Evolutionary conservation across 352 stramenopile species (phyloP), one percentile per base, ranked within the genome.

Genomic region (Aphanomyces astaci): DNA sequence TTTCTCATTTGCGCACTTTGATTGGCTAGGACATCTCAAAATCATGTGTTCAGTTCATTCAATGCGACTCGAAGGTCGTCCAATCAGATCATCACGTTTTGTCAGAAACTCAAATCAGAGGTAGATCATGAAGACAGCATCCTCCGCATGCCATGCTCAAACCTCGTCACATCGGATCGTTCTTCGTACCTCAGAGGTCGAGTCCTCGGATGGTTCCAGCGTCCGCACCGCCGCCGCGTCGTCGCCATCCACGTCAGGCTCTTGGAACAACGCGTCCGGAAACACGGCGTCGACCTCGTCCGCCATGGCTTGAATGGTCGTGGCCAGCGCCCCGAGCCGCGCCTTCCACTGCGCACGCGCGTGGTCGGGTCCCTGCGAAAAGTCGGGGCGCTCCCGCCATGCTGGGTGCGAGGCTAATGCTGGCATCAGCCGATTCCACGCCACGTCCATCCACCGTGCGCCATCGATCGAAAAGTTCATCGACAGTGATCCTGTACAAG

Each of bases 391-490:
- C 31, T 17, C 54, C 7, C 54, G 54, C 25, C 30, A 63, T 15
- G 25, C 4, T 4, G 54, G 54, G n/a, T 63, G 31, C 24, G 31
- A 19, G 19, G 30, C 30, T 5, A 63, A 19, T 10, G n/a, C 19
- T n/a, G 54, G 54, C 7, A 49, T 33, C 17, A 63, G 27, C 11
- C 54, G 54, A 25, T 63, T 63, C 54, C 54, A 63, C 17, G 49
- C 9, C 2, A 63, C 24, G 31, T 63, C 54, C 15, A 63, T 33
- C 54, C 54, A 63, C 19, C 54, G 54, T 9, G 25, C 28, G 28
- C 54, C 54, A 19, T 63, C 54, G 36, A 63, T 63, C 3, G 54
- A 63, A 49, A 63, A 63, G 54, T 63, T 63, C 54, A 63, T 63
- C 54, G 54, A 63, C 19, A 63, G 54, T 24, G 54, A 63, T 10